phyloP scores from a whole-genome alignment of 2,329 filamentous ascomycete species.

The Aspergillus sp. region DNA sequence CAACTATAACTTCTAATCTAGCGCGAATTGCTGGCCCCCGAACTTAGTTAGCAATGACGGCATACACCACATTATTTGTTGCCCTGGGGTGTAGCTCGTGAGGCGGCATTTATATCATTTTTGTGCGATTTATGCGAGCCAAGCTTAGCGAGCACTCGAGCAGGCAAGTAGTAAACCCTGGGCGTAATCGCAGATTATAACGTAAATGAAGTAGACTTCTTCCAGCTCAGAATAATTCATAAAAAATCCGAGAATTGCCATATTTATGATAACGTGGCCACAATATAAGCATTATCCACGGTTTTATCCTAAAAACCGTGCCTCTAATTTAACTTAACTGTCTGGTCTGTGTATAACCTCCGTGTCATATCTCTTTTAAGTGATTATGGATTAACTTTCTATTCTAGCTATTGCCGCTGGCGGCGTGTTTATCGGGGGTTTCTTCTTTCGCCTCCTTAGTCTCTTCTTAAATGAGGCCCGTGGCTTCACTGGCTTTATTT shows the following conservation, averaged over 20 bases:
- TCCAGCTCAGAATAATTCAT: no score
- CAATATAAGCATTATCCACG: neutral
- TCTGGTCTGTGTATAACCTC: neutral
- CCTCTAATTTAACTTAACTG: neutral
- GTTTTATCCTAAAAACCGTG: neutral
- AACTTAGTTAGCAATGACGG: neutral
- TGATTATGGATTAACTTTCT: neutral
- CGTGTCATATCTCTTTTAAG: neutral
- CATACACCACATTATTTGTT: neutral
- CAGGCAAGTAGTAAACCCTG: no score
- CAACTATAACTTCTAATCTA: neutral
- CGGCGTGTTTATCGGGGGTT: neutral
- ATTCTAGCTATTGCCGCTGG: neutral
- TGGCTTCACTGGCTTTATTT: neutral
- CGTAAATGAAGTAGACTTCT: no score
- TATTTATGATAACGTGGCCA: no score
- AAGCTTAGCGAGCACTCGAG: no score
- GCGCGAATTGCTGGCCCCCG: neutral
- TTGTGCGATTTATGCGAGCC: no score
- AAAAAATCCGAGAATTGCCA: no score
- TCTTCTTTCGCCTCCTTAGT: neutral
- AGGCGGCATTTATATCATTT: neutral
- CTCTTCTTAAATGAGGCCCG: neutral
- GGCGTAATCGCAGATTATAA: no score
- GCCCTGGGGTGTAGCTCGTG: neutral